A percentile compares a stretch with the other conserved stretches of the same genome.
phyloP scores from a whole-genome alignment of 148 eudicot genomes.

The Rheum nobile region DNA sequence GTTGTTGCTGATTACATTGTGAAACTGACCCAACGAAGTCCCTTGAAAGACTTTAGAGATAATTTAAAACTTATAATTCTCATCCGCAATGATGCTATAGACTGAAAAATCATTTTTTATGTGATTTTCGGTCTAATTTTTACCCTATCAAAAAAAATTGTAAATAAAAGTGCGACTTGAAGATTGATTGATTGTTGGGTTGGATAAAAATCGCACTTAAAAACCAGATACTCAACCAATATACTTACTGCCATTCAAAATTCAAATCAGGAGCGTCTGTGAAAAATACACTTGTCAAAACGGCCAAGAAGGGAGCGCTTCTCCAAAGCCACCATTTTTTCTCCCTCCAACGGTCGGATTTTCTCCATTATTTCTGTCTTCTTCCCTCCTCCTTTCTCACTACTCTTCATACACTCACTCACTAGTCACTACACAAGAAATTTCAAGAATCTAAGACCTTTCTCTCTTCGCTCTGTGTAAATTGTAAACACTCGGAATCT shows the following conservation, averaged over 20 bases:
- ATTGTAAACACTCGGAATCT: background rate
- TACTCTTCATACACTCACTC: background rate
- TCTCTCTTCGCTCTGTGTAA: background rate
- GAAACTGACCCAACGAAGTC: too few species aligned
- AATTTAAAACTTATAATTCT: too few species aligned
- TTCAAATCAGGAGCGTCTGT: constrained; percentile 7
- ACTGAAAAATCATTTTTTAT: too few species aligned
- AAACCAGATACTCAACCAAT: background rate
- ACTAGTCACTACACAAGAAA: background rate
- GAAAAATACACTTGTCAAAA: constrained; percentile 1
- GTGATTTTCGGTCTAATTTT: too few species aligned
- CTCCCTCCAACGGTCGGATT: constrained; percentile 9
- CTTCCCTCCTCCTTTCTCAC: background rate
- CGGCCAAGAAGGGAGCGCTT: constrained; percentile 7
- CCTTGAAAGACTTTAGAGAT: too few species aligned
- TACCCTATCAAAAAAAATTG: too few species aligned
- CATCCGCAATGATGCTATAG: too few species aligned
- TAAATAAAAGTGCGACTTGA: too few species aligned
- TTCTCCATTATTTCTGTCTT: constrained; percentile 6
- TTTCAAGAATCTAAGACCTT: background rate
- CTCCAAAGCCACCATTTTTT: background rate
- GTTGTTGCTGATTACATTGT: too few species aligned
- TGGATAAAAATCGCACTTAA: background rate
- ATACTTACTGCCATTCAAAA: background rate
- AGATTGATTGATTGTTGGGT: background rate